Evolutionary conservation across 208 protist species (phyloP), one percentile per base, ranked within the genome.

Genomic region (Novymonas esmeraldas): DNA sequence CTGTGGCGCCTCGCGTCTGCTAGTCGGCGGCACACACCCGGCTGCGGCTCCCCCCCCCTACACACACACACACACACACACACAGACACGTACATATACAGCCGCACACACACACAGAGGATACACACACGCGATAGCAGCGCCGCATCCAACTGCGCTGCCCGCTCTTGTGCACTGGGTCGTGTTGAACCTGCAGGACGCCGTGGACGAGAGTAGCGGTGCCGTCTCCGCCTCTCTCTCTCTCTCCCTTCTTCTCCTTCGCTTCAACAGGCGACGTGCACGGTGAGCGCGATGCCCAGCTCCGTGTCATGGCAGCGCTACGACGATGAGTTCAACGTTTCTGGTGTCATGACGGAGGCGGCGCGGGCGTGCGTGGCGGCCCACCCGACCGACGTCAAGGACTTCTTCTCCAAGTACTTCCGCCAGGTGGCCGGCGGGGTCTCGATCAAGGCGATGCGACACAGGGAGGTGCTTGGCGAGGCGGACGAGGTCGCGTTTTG

Each of bases 331-430:
- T 72, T 82, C 72, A 66, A 82, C 28, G 66, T 95, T 11, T 92
- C 84, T 18, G 73, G 78, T 4, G 56, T 93, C 13, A 65, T 95
- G 11, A 95, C 90, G 2, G 80, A 88, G 42, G 90, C 90, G 0
- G 90, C 86, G 24, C 78, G 90, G 2, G 83, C 90, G 22, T 95
- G 90, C 52, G 84, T 93, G 10, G 81, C 81, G 14, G 77, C 78
- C 24, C 79, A 76, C 36, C 71, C 86, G 13, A 26, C 65, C 24
- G 28, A 89, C 22, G 84, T 84, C 26, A 79, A 64, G 2, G 85
- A 87, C 44, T 95, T 83, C 56, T 79, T 95, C 31, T 76, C 82
- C 1, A 66, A 67, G 34, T 92, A 93, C 77, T 95, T 95, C 60
- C 71, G 66, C 0, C 58, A 79, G 46, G 76, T 78, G 18, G 77